Evolutionary conservation across 345 rosid species (phyloP).

Genomic region (Pseudoturritis turrita): DNA sequence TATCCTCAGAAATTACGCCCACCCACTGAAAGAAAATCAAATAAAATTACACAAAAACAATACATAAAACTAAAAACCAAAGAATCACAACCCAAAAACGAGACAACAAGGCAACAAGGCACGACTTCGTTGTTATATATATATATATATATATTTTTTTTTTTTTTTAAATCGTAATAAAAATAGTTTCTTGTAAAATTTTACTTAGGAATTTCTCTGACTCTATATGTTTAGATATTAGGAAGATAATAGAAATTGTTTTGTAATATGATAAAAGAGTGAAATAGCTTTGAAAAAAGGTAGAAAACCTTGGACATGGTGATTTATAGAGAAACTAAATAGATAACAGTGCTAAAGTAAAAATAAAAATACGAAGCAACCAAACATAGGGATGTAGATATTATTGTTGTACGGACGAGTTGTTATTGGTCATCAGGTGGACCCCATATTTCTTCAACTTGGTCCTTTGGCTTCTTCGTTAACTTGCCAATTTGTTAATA

Average conservation of each 20-base stretch:
- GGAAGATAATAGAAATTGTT: neutral
- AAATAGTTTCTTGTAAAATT: neutral
- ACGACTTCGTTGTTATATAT: neutral
- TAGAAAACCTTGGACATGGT: neutral
- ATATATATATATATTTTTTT: too few relatives aligned
- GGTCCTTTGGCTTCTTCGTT: conserved; percentile 4
- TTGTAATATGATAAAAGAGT: neutral
- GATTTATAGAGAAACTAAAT: conserved; percentile 7
- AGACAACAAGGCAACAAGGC: too few relatives aligned
- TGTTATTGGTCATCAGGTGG: conserved; percentile 14
- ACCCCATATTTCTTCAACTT: conserved; percentile 9
- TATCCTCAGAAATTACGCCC: too few relatives aligned
- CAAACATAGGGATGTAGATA: conserved; percentile 11
- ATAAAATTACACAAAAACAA: too few relatives aligned
- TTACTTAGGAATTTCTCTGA: neutral
- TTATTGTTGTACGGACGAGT: conserved; percentile 22
- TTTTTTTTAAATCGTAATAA: neutral
- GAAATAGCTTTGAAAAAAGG: neutral
- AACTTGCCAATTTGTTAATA: neutral
- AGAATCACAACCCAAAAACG: too few relatives aligned
- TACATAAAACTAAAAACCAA: too few relatives aligned
- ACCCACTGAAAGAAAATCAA: too few relatives aligned
- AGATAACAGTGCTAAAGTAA: neutral
- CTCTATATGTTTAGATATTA: neutral
- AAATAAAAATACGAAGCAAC: neutral